A percentile compares a stretch with the other conserved stretches of the same genome.
phyloP scores from a whole-genome alignment of 371 early-diverging fungal species.

The Mortierella sp. region DNA sequence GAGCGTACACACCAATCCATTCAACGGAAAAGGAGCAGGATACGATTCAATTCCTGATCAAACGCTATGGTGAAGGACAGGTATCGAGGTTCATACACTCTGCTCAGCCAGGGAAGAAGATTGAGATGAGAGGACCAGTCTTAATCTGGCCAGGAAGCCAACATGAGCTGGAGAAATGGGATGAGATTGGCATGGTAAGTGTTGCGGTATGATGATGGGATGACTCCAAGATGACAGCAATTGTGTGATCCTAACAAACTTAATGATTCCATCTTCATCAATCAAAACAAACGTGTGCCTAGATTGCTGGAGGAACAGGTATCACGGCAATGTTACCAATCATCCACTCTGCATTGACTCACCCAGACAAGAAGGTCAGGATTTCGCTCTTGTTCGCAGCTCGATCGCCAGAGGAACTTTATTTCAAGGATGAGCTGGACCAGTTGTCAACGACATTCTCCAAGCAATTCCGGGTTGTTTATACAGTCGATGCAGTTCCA shows the following conservation, averaged over 20 bases:
- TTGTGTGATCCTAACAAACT: too few relatives aligned
- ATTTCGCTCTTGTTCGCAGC: slow-evolving; percentile 48
- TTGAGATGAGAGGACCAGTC: slow-evolving; percentile 52
- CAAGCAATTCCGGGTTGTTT: slow-evolving; percentile 29
- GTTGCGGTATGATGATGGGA: background rate
- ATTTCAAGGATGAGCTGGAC: slow-evolving; percentile 52
- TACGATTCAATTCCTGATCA: slow-evolving; percentile 42
- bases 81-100: slow-evolving; percentile 51
- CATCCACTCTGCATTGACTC: slow-evolving; percentile 40
- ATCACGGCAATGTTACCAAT: slow-evolving; percentile 48
- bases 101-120: slow-evolving; percentile 33
- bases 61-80: slow-evolving; percentile 48
- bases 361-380: slow-evolving; percentile 34
- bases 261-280: too few relatives aligned
- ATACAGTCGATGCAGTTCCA: slow-evolving; percentile 30
- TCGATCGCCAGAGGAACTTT: slow-evolving; percentile 39
- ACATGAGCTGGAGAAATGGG: slow-evolving; percentile 41
- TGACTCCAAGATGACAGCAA: too few relatives aligned
- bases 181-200: slow-evolving; percentile 54
- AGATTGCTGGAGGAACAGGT: slow-evolving; percentile 55
- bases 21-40: slow-evolving; percentile 28
- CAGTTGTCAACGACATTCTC: slow-evolving; percentile 31
- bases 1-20: slow-evolving; percentile 50
- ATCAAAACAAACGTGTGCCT: background rate
- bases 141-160: slow-evolving; percentile 43